Evolutionary conservation across 148 eudicot species (phyloP).

Genomic region (Arbutus unedo): DNA sequence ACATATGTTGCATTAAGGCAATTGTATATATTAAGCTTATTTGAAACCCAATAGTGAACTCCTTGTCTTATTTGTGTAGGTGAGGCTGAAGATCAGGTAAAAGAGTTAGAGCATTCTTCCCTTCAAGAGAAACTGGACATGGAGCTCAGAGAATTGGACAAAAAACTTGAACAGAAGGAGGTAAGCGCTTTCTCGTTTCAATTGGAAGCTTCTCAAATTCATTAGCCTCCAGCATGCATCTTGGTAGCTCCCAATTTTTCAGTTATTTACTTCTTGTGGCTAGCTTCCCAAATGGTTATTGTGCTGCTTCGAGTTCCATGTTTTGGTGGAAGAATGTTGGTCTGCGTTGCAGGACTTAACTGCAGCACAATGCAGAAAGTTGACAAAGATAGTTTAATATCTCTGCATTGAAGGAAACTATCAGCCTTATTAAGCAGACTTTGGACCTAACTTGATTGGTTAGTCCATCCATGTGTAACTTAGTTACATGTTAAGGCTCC

Average conservation of each 20-base stretch:
- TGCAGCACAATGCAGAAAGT: neutral
- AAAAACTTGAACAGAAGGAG: conserved; percentile 87
- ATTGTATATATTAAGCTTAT: neutral
- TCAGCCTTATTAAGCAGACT: neutral
- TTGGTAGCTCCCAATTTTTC: neutral
- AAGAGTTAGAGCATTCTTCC: conserved; percentile 90
- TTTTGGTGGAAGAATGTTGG: neutral
- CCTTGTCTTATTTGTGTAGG: conserved; percentile 31
- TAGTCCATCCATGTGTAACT: neutral
- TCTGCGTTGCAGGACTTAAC: neutral
- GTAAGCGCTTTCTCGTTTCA: conserved; percentile 29
- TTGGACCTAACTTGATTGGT: neutral
- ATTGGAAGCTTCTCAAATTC: neutral
- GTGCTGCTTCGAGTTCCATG: neutral
- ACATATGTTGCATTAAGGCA: neutral
- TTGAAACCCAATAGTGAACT: neutral
- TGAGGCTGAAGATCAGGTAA: conserved; percentile 65
- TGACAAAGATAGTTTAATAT: neutral
- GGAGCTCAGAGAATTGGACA: conserved; percentile 87
- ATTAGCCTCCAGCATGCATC: neutral
- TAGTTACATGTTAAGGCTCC: neutral
- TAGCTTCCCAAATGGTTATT: neutral
- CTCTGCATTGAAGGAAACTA: neutral
- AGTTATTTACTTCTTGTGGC: neutral
- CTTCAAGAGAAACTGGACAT: conserved; percentile 79